A percentile compares a stretch with the other conserved stretches of the same genome.
Conservation (phyloP, 495 filamentous ascomycete genomes). For the Podospora appendiculata region DNA sequence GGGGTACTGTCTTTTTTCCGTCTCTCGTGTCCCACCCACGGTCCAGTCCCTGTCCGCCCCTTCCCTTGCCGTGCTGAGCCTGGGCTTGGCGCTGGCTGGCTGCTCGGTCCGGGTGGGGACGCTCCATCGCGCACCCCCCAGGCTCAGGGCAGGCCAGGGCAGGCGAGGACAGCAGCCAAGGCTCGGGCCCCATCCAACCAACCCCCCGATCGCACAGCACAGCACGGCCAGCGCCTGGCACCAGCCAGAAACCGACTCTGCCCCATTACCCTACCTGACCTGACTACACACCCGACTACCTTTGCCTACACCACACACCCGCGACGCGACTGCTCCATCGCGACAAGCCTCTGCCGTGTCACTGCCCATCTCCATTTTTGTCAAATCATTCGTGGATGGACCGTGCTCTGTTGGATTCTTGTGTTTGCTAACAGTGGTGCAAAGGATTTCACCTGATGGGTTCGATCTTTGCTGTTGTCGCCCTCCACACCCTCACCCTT, state of each 20-base stretch:
- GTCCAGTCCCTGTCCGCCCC: too few relatives aligned
- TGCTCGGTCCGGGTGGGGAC: constrained; percentile 14
- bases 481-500: constrained; percentile 9
- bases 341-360: constrained; percentile 36
- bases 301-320: constrained; percentile 24
- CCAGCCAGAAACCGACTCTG: constrained; percentile 23
- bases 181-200: not conserved
- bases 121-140: constrained; percentile 6
- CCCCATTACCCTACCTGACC: constrained; percentile 17
- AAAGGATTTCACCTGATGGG: constrained; percentile 40
- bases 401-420: constrained; percentile 20
- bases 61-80: not conserved
- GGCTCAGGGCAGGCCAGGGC: too few relatives aligned
- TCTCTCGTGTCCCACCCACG: not conserved
- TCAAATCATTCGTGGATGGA: constrained; percentile 23
- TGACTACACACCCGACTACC: constrained; percentile 20
- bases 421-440: constrained; percentile 39
- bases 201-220: constrained; percentile 14
- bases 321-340: constrained; percentile 50
- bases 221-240: constrained; percentile 4
- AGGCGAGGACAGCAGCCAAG: too few relatives aligned
- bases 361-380: constrained; percentile 31
- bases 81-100: not conserved
- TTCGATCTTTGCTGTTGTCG: constrained; percentile 24
- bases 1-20: not conserved